These are phyloP conservation scores for Termitomyces sp. DNA, from an alignment of 768 basidiomycete genomes.

Conservation along the genomic window DNA sequence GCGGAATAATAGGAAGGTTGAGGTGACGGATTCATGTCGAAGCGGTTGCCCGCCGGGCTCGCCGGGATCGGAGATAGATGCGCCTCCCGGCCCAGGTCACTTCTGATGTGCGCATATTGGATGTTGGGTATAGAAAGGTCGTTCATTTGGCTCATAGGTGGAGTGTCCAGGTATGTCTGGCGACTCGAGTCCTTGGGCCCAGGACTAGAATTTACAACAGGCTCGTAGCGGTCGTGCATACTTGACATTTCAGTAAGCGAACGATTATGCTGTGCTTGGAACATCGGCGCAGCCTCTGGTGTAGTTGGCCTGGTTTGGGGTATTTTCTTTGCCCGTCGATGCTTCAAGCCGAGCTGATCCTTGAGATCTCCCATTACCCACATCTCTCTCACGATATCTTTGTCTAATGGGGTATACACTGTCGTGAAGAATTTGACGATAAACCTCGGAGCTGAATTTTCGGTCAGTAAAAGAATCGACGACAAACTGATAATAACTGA, in stretches of 20 bases:
- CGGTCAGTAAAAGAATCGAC: background rate
- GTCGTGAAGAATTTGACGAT: conserved; percentile 67
- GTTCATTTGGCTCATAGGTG: conserved; percentile 32
- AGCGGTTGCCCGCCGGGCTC: conserved; percentile 17
- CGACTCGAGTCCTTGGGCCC: conserved; percentile 30
- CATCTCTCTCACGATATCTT: conserved; percentile 89
- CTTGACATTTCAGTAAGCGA: conserved; percentile 60
- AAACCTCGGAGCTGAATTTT: conserved; percentile 69
- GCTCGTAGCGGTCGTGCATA: conserved; percentile 43
- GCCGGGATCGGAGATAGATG: conserved; percentile 24
- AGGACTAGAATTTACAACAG: conserved; percentile 27
- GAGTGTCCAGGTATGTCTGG: conserved; percentile 44
- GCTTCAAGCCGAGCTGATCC: conserved; percentile 70
- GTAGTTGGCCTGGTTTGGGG: conserved; percentile 24
- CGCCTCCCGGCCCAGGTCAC: conserved; percentile 14
- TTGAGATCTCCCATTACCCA: conserved; percentile 85
- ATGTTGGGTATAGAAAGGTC: conserved; percentile 24
- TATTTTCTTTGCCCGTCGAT: conserved; percentile 51
- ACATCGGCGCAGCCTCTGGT: conserved; percentile 71
- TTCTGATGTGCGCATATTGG: conserved; percentile 22
- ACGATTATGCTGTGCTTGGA: conserved; percentile 56
- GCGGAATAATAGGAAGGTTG: conserved; percentile 66
- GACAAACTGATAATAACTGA: background rate
- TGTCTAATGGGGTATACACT: conserved; percentile 78
- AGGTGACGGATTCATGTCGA: conserved; percentile 29